These are phyloP conservation scores for Claviceps capensis DNA, from an alignment of 2,329 filamentous ascomycete genomes.

Conservation along the genomic window DNA sequence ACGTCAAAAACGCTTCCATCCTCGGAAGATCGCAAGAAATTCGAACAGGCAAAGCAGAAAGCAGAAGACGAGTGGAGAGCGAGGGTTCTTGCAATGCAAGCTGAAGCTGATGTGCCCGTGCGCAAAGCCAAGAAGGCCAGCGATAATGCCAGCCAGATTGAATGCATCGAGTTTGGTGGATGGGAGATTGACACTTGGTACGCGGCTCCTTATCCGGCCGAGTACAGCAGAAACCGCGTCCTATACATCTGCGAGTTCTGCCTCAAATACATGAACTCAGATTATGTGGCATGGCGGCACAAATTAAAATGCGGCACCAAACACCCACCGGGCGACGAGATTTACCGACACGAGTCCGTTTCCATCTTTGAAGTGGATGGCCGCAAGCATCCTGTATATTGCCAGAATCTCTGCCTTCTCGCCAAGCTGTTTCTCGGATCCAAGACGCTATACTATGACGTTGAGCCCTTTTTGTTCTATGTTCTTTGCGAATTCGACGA, in stretches of 20 bases:
- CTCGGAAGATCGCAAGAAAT: constrained; percentile 66
- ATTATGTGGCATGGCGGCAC: constrained; percentile 95
- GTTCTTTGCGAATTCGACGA: constrained; percentile 92
- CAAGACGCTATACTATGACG: constrained; percentile 96
- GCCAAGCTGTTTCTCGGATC: constrained; percentile 97
- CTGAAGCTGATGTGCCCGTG: constrained; percentile 45
- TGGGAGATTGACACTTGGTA: constrained; percentile 99
- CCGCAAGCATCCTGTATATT: constrained; percentile 95
- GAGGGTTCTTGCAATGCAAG: constrained; percentile 45
- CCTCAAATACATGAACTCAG: constrained; percentile 98
- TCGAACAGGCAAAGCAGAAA: constrained; percentile 79
- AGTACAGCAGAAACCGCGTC: constrained; percentile 91
- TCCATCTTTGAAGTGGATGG: constrained; percentile 98
- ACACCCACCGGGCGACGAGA: constrained; percentile 93
- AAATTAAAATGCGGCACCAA: constrained; percentile 95
- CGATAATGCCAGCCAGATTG: constrained; percentile 90
- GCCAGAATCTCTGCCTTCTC: constrained; percentile 89
- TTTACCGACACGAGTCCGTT: constrained; percentile 80
- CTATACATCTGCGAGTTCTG: constrained; percentile 99
- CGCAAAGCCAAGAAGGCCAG: constrained; percentile 61
- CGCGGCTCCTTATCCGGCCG: constrained; percentile 92
- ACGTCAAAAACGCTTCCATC: constrained; percentile 78
- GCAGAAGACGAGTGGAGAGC: constrained; percentile 87
- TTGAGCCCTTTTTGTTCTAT: constrained; percentile 94
- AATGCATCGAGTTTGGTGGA: constrained; percentile 95